Conservation (phyloP, 257 asterid genomes). For the Nemophila menziesii region DNA sequence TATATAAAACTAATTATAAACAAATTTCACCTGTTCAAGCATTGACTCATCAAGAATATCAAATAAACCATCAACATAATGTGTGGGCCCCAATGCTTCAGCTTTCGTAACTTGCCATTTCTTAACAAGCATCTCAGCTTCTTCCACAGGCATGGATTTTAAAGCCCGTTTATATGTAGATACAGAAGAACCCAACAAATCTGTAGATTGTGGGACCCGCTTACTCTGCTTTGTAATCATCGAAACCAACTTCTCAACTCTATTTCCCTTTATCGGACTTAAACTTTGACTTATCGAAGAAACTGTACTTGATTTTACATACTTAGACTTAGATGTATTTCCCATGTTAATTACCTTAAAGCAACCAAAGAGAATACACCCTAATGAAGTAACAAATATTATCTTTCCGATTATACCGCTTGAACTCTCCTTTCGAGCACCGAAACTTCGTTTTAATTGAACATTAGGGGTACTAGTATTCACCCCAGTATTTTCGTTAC, state of each 20-base stretch:
- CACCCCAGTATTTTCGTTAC: slow-evolving; percentile 29
- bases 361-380: slow-evolving; percentile 46
- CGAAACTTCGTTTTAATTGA: slow-evolving; percentile 67
- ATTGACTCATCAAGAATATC: slow-evolving; percentile 85
- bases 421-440: slow-evolving; percentile 37
- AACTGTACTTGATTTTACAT: slow-evolving; percentile 23
- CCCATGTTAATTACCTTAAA: slow-evolving; percentile 36
- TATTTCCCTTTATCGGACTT: slow-evolving; percentile 25
- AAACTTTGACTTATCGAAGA: slow-evolving; percentile 29
- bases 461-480: slow-evolving; percentile 34
- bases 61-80: slow-evolving; percentile 46
- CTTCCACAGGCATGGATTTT: slow-evolving; percentile 84
- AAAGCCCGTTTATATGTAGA: slow-evolving; percentile 45
- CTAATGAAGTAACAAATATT: slow-evolving; percentile 47
- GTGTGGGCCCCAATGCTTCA: slow-evolving; percentile 83
- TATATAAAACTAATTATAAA: slow-evolving; percentile 12
- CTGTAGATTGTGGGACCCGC: slow-evolving; percentile 32
- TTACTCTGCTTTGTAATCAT: slow-evolving; percentile 26
- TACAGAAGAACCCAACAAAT: slow-evolving; percentile 37
- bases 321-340: slow-evolving; percentile 37
- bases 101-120: slow-evolving; percentile 84
- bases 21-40: slow-evolving; percentile 75
- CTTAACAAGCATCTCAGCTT: slow-evolving; percentile 87
- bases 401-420: slow-evolving; percentile 40
- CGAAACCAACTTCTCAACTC: slow-evolving; percentile 41